These are phyloP conservation scores for Iris macrosiphon DNA, from an alignment of 106 monocot species.

Conservation along the genomic window DNA sequence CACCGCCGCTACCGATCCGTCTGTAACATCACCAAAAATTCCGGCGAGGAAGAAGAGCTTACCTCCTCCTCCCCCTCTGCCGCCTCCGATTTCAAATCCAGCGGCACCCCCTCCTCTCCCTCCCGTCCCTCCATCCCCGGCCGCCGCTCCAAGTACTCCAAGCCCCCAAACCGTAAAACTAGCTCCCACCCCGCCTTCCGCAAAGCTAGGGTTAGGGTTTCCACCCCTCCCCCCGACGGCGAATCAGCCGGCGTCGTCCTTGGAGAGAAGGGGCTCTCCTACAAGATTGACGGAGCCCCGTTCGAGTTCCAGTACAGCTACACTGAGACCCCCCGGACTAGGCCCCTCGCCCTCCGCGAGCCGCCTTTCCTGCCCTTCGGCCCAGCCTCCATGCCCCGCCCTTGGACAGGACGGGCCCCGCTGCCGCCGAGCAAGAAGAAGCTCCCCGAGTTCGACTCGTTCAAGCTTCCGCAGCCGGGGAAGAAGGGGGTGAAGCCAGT, in stretches of 20 bases:
- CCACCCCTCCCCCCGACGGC: constrained; percentile 6
- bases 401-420: constrained; percentile 86
- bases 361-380: constrained; percentile 82
- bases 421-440: constrained; percentile 80
- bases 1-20: constrained; percentile 39
- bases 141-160: constrained; percentile 69
- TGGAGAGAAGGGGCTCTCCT: constrained; percentile 65
- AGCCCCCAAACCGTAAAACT: constrained; percentile 12
- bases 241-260: constrained; percentile 32
- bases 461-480: constrained; percentile 60
- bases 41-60: background rate
- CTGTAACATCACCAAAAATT: constrained; percentile 12
- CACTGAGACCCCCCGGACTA: constrained; percentile 92
- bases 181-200: constrained; percentile 71
- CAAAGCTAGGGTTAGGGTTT: background rate
- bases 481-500: constrained; percentile 98
- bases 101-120: constrained; percentile 66
- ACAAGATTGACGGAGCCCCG: constrained; percentile 57
- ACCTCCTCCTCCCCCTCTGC: constrained; percentile 16
- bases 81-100: constrained; percentile 26
- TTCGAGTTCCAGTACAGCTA: constrained; percentile 98
- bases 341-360: constrained; percentile 82
- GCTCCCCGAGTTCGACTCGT: constrained; percentile 88
- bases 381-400: constrained; percentile 66
- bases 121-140: constrained; percentile 54